Evolutionary conservation across 768 basidiomycete genomes (phyloP).

Genomic region (Boletus edulis): DNA sequence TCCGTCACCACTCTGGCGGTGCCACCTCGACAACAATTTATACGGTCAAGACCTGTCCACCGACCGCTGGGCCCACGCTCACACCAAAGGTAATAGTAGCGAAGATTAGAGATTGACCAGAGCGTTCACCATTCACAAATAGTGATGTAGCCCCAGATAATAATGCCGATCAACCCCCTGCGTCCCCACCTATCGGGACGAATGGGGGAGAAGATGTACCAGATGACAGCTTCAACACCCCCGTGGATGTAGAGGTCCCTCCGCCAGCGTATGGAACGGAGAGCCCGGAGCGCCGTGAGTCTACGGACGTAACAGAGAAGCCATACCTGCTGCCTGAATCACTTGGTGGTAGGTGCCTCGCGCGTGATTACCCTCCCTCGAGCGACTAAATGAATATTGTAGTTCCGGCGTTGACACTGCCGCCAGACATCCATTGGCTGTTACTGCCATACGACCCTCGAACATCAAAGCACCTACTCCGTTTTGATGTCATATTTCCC

Average conservation of each 20-base stretch:
- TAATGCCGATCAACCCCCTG: neutral
- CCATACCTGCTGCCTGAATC: too few relatives aligned
- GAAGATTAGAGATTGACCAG: neutral
- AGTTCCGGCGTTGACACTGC: neutral
- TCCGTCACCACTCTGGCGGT: too few relatives aligned
- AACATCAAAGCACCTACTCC: slow-evolving; percentile 33
- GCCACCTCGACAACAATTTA: too few relatives aligned
- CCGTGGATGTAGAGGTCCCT: neutral
- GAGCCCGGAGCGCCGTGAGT: neutral
- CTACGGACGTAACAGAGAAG: neutral
- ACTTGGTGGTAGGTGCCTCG: neutral
- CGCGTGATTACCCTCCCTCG: too few relatives aligned
- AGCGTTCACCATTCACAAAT: neutral
- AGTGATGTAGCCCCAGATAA: neutral
- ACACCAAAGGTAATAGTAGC: neutral
- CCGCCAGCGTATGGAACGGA: neutral
- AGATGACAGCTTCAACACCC: neutral
- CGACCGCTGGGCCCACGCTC: neutral
- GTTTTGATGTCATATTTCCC: slow-evolving; percentile 46
- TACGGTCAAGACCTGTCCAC: neutral
- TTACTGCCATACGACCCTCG: slow-evolving; percentile 37
- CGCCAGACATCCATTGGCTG: slow-evolving; percentile 41
- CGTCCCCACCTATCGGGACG: too few relatives aligned
- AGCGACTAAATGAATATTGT: too few relatives aligned
- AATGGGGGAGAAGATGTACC: neutral